These are phyloP conservation scores for Arthrobotrys megalospora DNA, from an alignment of 2,329 filamentous ascomycete species.

Conservation along the genomic window DNA sequence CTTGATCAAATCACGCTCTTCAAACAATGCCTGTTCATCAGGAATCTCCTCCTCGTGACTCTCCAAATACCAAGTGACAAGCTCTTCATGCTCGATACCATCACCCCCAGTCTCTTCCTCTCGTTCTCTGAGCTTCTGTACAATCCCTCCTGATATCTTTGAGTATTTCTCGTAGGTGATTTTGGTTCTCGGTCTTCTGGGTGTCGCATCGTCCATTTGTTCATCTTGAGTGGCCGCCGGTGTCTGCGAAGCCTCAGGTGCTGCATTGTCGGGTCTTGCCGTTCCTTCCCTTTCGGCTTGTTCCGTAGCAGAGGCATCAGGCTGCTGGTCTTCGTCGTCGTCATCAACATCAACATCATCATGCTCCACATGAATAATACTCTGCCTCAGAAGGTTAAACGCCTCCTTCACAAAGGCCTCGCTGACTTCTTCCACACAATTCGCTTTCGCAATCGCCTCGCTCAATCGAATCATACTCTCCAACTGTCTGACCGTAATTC, in stretches of 20 bases:
- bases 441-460: constrained; percentile 98
- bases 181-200: constrained; percentile 78
- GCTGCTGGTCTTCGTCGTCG: constrained; percentile 75
- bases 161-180: constrained; percentile 98
- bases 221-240: constrained; percentile 67
- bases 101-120: constrained; percentile 79
- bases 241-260: constrained; percentile 65
- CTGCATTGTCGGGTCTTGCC: constrained; percentile 68
- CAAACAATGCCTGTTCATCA: constrained; percentile 83
- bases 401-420: constrained; percentile 90
- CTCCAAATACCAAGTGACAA: constrained; percentile 92
- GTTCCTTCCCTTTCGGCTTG: constrained; percentile 72
- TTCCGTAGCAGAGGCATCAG: constrained; percentile 70
- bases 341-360: constrained; percentile 96
- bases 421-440: constrained; percentile 91
- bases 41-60: constrained; percentile 87
- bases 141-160: constrained; percentile 87
- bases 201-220: constrained; percentile 68
- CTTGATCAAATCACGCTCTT: constrained; percentile 79
- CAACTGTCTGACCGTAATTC: constrained; percentile 95
- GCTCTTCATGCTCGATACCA: constrained; percentile 85
- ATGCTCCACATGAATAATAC: constrained; percentile 97
- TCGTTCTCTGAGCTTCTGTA: constrained; percentile 86
- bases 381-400: constrained; percentile 89
- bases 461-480: constrained; percentile 95